Base-by-base conservation (phyloP, 495 filamentous ascomycete species). In the Talaromyces ruber region DNA sequence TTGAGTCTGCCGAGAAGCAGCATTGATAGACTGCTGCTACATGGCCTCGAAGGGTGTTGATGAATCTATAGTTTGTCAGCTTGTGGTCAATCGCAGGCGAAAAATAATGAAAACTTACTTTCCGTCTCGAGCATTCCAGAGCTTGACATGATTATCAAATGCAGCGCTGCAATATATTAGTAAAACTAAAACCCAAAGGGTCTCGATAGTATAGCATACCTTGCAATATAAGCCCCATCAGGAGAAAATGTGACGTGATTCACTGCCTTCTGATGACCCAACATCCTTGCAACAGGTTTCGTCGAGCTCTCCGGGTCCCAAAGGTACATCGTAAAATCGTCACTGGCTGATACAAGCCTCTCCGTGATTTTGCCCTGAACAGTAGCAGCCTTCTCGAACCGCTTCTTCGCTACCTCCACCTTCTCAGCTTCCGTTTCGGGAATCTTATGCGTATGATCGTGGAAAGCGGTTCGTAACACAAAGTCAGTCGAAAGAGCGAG, bases 271-370 rank as follows among this genome's bases (percentile, higher is more conserved):
- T 97, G 92, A 70, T 99, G 95, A 9, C 95, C 95, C 25, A 92
- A 72, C 58, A 99, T 80, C 29, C 94, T 82, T n/a, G 90, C 86
- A 11, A 98, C 73, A 6, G 93, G 92, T 70, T 97, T 97, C 18
- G 76, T 89, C 18, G 88, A 86, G 58, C 74, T 81, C 18, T 84
- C 80, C 0, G 95, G 95, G 32, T 95, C 89, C 95, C 95, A 99
- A 55, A 99, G 83, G 68, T 89, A 97, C 81, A 98, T 94, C 6
- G 94, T 98, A 75, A 91, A 94, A 69, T 99, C 95, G 67, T 99
- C 94, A 68, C 86, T 89, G 2, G 93, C 95, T 1, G 91, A 92
- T 2, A 96, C 92, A 3, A 97, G 77, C 21, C 92, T 85, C 74
- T 99, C 94, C 2, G 89, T 84, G 39, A 94, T 82, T 66, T 88